Conservation (phyloP, 2,329 filamentous ascomycete species). For the Scedosporium dehoogii region DNA sequence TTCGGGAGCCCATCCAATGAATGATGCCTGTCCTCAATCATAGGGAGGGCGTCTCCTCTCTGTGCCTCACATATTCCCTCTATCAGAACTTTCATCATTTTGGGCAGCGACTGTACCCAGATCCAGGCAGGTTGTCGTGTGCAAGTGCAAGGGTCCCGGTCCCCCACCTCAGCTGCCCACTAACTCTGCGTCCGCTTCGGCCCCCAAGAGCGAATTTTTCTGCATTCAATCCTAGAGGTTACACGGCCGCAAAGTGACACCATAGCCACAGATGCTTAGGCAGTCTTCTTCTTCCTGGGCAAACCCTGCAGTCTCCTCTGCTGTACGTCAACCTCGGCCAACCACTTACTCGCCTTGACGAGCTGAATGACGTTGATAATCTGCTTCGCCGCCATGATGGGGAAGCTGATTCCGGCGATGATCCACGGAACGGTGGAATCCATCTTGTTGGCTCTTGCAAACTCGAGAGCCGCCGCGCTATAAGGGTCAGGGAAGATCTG, state of each 20-base stretch:
- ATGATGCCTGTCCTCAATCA: background rate
- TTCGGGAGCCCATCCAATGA: background rate
- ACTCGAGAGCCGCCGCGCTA: slow-evolving; percentile 83
- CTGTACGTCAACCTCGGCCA: slow-evolving; percentile 81
- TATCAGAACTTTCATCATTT: too few relatives aligned
- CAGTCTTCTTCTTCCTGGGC: slow-evolving; percentile 32
- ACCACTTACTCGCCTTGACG: slow-evolving; percentile 82
- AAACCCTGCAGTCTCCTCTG: slow-evolving; percentile 46
- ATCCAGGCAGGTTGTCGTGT: too few relatives aligned
- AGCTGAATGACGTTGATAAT: slow-evolving; percentile 90
- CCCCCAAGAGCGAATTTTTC: too few relatives aligned
- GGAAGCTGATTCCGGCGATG: slow-evolving; percentile 68
- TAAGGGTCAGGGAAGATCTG: slow-evolving; percentile 81
- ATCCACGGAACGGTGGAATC: slow-evolving; percentile 60
- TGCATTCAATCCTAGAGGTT: too few relatives aligned
- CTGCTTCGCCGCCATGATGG: slow-evolving; percentile 87
- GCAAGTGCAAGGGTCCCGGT: background rate
- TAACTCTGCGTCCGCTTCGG: too few relatives aligned
- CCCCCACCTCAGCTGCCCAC: background rate
- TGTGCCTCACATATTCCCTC: too few relatives aligned
- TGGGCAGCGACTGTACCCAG: too few relatives aligned
- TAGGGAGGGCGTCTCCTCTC: background rate
- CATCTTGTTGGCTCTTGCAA: slow-evolving; percentile 91
- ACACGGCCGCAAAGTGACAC: too few relatives aligned
- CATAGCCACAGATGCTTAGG: slow-evolving; percentile 10